phyloP scores from a whole-genome alignment of 78 protist species.

The Trichosphaerium sp. region DNA sequence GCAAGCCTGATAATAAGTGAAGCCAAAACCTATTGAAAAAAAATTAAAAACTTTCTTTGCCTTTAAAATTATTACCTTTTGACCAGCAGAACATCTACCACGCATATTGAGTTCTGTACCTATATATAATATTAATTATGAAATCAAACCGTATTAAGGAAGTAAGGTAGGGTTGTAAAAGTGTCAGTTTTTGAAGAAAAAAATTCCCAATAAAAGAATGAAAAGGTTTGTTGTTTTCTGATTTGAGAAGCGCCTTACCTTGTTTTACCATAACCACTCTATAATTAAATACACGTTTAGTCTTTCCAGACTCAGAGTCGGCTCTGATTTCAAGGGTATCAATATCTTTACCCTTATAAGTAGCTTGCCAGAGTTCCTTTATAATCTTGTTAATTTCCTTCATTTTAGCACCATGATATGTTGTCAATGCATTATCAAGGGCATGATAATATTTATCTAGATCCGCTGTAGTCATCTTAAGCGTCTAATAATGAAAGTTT shows the following conservation, averaged over 20 bases:
- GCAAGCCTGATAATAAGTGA: constrained; percentile 95
- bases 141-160: no score
- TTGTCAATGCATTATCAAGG: constrained; percentile 21
- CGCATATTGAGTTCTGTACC: constrained; percentile 90
- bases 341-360: constrained; percentile 86
- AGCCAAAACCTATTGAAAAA: no score
- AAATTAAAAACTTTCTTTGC: no score
- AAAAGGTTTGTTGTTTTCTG: no score
- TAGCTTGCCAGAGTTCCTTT: constrained; percentile 79
- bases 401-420: constrained; percentile 79
- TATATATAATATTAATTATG: no score
- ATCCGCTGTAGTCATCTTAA: constrained; percentile 26
- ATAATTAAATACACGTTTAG: constrained; percentile 65
- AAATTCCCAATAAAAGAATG: no score
- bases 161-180: no score
- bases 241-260: no score
- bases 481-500: no score
- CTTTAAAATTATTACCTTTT: no score
- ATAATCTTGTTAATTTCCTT: constrained; percentile 82
- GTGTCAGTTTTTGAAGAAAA: no score
- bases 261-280: constrained; percentile 87
- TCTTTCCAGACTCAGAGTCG: constrained; percentile 24
- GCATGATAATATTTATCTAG: constrained; percentile 43
- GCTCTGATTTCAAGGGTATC: constrained; percentile 86
- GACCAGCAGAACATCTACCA: constrained; percentile 98